These are phyloP conservation scores for Paspalum vaginatum DNA, from an alignment of 176 grass and related monocot species.

Conservation along the genomic window DNA sequence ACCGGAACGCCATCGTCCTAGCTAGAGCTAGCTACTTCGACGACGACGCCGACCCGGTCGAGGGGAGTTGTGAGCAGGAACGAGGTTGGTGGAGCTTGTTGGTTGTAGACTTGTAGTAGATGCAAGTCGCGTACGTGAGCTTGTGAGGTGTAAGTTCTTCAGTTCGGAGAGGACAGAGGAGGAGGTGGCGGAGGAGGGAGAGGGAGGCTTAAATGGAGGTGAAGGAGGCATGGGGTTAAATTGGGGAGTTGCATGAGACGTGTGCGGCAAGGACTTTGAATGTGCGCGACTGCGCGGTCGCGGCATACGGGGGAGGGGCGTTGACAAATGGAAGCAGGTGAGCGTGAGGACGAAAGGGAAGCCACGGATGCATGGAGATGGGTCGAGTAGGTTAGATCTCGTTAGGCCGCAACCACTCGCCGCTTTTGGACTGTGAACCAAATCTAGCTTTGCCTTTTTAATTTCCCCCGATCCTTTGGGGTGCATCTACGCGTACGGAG, in stretches of 20 bases:
- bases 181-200: neutral
- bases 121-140: neutral
- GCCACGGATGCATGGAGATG: too few species aligned
- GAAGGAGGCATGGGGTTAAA: neutral
- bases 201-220: slow-evolving; percentile 44
- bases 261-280: slow-evolving; percentile 55
- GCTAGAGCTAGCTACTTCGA: neutral
- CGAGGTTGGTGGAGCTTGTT: neutral
- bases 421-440: slow-evolving; percentile 37
- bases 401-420: slow-evolving; percentile 46
- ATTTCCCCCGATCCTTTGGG: neutral
- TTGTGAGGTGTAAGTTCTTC: slow-evolving; percentile 16
- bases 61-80: neutral
- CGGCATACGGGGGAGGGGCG: neutral
- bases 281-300: neutral
- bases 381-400: slow-evolving; percentile 48
- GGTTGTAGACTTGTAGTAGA: too few species aligned
- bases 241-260: slow-evolving; percentile 30
- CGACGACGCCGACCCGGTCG: neutral
- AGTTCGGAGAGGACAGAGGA: neutral
- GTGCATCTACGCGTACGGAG: too few species aligned
- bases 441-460: slow-evolving; percentile 22
- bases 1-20: slow-evolving; percentile 2
- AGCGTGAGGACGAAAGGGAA: neutral
- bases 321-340: slow-evolving; percentile 41